Conservation (phyloP, 768 basidiomycete genomes). For the Suillus occidentalis region DNA sequence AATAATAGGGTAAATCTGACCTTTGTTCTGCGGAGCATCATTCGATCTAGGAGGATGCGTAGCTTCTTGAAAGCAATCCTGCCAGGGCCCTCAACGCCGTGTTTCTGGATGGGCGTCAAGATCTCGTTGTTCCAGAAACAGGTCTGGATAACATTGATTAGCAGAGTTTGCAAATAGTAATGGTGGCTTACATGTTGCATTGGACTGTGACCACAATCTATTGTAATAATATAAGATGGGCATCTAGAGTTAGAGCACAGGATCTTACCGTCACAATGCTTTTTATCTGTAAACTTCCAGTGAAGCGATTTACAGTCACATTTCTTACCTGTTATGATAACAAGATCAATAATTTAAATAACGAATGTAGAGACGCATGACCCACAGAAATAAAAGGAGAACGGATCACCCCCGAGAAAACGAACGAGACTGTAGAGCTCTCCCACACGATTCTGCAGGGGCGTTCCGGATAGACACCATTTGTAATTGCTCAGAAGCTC, state of each 20-base stretch:
- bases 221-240: constrained; percentile 2
- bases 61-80: constrained; percentile 88
- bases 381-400: constrained; percentile 89
- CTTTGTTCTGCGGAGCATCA: constrained; percentile 95
- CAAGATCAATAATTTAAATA: not conserved
- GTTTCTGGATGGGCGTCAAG: constrained; percentile 91
- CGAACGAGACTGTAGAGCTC: constrained; percentile 94
- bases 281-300: constrained; percentile 88
- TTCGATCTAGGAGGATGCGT: constrained; percentile 81
- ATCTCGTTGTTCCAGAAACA: constrained; percentile 99
- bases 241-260: not conserved
- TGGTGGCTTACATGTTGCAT: constrained; percentile 69
- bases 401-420: constrained; percentile 92
- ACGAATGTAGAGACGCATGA: constrained; percentile 1
- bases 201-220: constrained; percentile 82
- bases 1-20: constrained; percentile 31
- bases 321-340: constrained; percentile 60
- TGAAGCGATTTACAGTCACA: constrained; percentile 95
- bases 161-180: not conserved
- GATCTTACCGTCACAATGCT: constrained; percentile 72
- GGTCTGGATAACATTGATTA: constrained; percentile 44
- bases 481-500: constrained; percentile 75
- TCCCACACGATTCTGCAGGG: constrained; percentile 97
- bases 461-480: constrained; percentile 98
- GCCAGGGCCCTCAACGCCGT: constrained; percentile 82